Evolutionary conservation across 805 yeast species (phyloP).

Genomic region (Metschnikowia aberdeeniae): DNA sequence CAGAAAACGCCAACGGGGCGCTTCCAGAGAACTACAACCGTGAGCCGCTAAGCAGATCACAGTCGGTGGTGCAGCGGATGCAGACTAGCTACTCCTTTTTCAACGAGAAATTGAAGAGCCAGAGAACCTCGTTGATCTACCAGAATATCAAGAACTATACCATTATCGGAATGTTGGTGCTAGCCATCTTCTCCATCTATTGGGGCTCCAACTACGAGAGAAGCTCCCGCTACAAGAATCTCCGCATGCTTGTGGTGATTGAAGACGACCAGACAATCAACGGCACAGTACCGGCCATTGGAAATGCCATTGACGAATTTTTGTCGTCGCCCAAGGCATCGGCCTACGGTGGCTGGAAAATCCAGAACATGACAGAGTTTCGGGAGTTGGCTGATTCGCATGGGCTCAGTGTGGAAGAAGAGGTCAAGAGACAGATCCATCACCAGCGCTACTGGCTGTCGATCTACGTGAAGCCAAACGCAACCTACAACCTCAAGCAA

Average conservation of each 20-base stretch:
- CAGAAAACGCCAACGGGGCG: background rate
- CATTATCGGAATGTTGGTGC: slow-evolving; percentile 32
- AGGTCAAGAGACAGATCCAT: slow-evolving; percentile 43
- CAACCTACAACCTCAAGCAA: slow-evolving; percentile 35
- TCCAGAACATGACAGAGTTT: slow-evolving; percentile 28
- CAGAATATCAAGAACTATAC: slow-evolving; percentile 22
- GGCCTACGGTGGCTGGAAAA: slow-evolving; percentile 34
- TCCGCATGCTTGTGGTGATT: slow-evolving; percentile 37
- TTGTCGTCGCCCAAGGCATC: slow-evolving; percentile 18
- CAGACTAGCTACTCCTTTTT: slow-evolving; percentile 31
- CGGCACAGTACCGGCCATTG: slow-evolving; percentile 26
- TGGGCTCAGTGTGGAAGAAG: slow-evolving; percentile 26
- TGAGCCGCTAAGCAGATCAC: slow-evolving; percentile 6
- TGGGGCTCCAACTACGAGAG: slow-evolving; percentile 47
- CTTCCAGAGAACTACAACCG: slow-evolving; percentile 1
- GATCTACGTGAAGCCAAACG: slow-evolving; percentile 47
- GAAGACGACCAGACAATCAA: slow-evolving; percentile 27
- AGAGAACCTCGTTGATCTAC: slow-evolving; percentile 19
- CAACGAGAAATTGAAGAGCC: slow-evolving; percentile 20
- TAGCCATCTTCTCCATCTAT: slow-evolving; percentile 41
- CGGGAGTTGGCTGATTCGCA: slow-evolving; percentile 24
- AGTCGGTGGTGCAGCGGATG: slow-evolving; percentile 18
- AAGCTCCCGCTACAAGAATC: slow-evolving; percentile 24
- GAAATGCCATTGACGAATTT: slow-evolving; percentile 19
- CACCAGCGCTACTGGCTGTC: slow-evolving; percentile 63